Evolutionary conservation across 2,329 filamentous ascomycete genomes (phyloP), one percentile per base, ranked within the genome.

Genomic region (Ustulina deusta): DNA sequence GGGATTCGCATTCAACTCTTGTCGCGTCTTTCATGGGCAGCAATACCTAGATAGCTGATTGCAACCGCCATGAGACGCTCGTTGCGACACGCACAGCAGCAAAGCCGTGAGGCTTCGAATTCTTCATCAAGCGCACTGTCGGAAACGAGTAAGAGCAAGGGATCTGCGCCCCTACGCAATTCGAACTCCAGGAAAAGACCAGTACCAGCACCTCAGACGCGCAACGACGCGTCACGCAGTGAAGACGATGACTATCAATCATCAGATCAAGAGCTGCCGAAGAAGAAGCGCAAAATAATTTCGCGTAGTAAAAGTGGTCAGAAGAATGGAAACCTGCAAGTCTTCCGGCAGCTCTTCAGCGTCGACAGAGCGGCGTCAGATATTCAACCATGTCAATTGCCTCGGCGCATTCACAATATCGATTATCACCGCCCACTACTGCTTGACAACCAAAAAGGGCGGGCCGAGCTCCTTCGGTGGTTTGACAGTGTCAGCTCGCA

Each of bases 381-480:
- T 40, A 44, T 51, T 4, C 25, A 55, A 7, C 42, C 72, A 27
- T 74, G 74, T 34, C 56, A 49, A 27, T 74, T 75, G 6, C 79
- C 77, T 1, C 57, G 44, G 25, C 77, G 79, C 6, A 66, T 52
- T n/a, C 84, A 86, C 65, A 42, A 64, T 32, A 60, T 78, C n/a
- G 54, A 71, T 34, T 88, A 88, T 65, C 86, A 88, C 73, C 78
- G 79, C 2, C 85, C 86, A 0, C 77, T 84, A 4, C 78, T 88
- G 2, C 79, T 88, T 1, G 77, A 82, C 65, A 81, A 78, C 20
- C 68, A 69, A 3, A 46, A 74, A 0, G 72, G 77, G 17, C 81
- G 83, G 1, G 70, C 72, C 1, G 69, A 79, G 5, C 80, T 88
- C 1, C 81, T 88, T 1, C 36, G 72, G 17, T 88, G 86, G 86